Percentiles rank a stretch among this genome's conserved stretches.
phyloP scores from a whole-genome alignment of 768 basidiomycete species.

The Rhodotorula toruloides region DNA sequence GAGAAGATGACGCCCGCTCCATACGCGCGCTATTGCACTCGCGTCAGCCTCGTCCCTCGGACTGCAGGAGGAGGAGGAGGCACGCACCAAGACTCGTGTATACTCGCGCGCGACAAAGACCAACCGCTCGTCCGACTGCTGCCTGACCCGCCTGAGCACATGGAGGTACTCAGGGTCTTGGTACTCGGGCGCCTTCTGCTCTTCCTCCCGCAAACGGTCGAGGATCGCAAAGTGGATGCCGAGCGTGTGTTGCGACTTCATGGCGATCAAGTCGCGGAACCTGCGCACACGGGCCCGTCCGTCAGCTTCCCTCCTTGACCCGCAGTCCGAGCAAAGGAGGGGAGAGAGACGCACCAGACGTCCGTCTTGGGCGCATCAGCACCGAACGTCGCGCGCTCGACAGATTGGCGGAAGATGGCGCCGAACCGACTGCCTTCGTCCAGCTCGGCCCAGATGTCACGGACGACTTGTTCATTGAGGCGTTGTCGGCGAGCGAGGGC shows the following conservation, averaged over 20 bases:
- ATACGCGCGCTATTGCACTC: not conserved
- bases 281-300: not conserved
- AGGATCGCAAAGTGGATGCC: constrained; percentile 16
- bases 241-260: constrained; percentile 19
- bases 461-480: not conserved
- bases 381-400: constrained; percentile 1
- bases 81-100: constrained; percentile 11
- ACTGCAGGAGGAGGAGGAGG: not conserved
- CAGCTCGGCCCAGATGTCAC: constrained; percentile 22
- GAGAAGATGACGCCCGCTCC: constrained; percentile 6
- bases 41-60: not conserved
- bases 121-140: constrained; percentile 6
- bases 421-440: constrained; percentile 7
- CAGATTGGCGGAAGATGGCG: constrained; percentile 14
- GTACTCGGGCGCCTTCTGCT: not conserved
- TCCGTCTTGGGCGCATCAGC: constrained; percentile 1
- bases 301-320: not conserved
- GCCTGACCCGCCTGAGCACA: constrained; percentile 6
- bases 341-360: constrained; percentile 17
- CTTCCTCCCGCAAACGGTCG: constrained; percentile 16
- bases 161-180: constrained; percentile 7
- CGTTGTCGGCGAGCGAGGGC: constrained; percentile 16
- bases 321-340: not conserved
- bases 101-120: constrained; percentile 17
- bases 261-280: constrained; percentile 27